These are phyloP conservation scores for Papiliotrema flavescens DNA, from an alignment of 1,284 basidiomycete species.

Conservation along the genomic window DNA sequence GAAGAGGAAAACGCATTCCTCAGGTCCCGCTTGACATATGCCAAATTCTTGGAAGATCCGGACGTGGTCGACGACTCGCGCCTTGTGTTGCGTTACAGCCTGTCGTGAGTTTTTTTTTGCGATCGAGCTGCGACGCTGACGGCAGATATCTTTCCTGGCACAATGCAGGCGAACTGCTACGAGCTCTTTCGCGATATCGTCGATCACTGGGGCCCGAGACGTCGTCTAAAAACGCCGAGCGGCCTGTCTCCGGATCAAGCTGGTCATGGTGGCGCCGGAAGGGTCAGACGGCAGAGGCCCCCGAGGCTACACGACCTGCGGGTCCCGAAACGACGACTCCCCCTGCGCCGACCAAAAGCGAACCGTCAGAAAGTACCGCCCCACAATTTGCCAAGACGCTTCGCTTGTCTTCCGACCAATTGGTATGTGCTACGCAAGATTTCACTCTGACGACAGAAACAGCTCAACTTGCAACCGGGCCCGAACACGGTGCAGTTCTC, in stretches of 20 bases:
- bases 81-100: slow-evolving; percentile 52
- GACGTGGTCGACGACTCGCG: slow-evolving; percentile 52
- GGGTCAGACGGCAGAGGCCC: slow-evolving; percentile 13
- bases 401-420: slow-evolving; percentile 76
- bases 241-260: slow-evolving; percentile 36
- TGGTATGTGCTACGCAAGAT: slow-evolving; percentile 52
- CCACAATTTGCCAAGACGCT: slow-evolving; percentile 83
- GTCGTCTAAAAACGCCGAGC: background rate
- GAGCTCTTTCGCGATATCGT: slow-evolving; percentile 52
- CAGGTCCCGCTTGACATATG: slow-evolving; percentile 52
- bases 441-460: slow-evolving; percentile 59
- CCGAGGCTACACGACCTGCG: background rate
- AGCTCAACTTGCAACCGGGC: slow-evolving; percentile 78
- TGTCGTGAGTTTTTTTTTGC: slow-evolving; percentile 24
- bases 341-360: no score
- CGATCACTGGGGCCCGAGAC: slow-evolving; percentile 36
- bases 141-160: slow-evolving; percentile 53
- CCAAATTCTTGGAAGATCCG: slow-evolving; percentile 52
- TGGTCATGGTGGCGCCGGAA: slow-evolving; percentile 46
- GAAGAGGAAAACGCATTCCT: slow-evolving; percentile 44
- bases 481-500: slow-evolving; percentile 93
- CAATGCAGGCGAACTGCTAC: slow-evolving; percentile 52
- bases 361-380: background rate
- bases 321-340: background rate
- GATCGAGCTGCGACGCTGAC: background rate